A percentile compares a stretch with the other conserved stretches of the same genome.
phyloP scores from a whole-genome alignment of 805 yeast genomes.

The Metschnikowia noctiluminum region DNA sequence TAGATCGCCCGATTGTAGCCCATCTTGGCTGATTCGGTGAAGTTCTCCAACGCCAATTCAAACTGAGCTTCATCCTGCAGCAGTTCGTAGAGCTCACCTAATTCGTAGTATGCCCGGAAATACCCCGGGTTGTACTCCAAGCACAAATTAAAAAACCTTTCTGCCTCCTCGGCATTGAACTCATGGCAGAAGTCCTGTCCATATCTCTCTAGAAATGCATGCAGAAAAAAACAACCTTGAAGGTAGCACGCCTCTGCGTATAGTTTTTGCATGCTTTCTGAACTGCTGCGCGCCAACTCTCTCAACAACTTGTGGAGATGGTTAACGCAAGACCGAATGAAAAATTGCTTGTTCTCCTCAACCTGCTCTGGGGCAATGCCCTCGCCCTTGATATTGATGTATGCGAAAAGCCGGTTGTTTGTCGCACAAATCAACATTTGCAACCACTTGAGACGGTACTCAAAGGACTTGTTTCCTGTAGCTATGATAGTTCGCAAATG shows the following conservation, averaged over 20 bases:
- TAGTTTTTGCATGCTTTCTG: constrained; percentile 12
- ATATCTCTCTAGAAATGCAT: constrained; percentile 29
- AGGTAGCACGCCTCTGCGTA: constrained; percentile 33
- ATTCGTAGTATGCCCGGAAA: constrained; percentile 32
- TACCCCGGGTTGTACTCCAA: constrained; percentile 30
- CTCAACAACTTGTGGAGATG: constrained; percentile 36
- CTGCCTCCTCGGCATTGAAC: constrained; percentile 27
- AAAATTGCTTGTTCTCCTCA: constrained; percentile 30
- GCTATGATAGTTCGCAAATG: constrained; percentile 35
- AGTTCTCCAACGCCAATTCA: constrained; percentile 31
- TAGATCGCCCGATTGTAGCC: constrained; percentile 46
- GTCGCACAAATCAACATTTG: constrained; percentile 40
- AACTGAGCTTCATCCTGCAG: constrained; percentile 28
- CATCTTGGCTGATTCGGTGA: constrained; percentile 36
- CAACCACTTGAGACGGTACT: constrained; percentile 41
- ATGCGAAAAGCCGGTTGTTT: constrained; percentile 37
- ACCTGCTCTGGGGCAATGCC: constrained; percentile 29
- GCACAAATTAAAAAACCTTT: constrained; percentile 30
- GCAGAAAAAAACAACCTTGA: constrained; percentile 37
- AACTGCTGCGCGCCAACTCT: constrained; percentile 24
- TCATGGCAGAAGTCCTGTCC: constrained; percentile 37
- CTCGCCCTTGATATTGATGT: constrained; percentile 42
- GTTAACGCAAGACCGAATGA: constrained; percentile 36
- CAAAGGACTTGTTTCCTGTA: constrained; percentile 40
- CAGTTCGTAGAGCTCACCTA: constrained; percentile 39